Evolutionary conservation across 331 rosid genomes (phyloP).

Genomic region (Ulmus americana): DNA sequence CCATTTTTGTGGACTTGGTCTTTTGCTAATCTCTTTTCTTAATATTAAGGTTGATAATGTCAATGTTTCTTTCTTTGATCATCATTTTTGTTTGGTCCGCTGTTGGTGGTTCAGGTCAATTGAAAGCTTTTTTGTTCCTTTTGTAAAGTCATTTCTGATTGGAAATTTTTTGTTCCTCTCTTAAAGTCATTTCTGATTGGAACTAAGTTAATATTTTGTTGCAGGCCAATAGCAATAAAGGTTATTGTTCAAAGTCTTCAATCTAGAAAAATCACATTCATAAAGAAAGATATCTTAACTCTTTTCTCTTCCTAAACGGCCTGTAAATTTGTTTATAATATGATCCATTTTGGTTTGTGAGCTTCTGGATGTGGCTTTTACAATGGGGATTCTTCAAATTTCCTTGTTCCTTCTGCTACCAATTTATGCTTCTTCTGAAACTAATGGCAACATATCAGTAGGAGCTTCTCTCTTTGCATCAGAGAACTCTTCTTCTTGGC

Average conservation of each 20-base stretch:
- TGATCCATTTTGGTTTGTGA: too few relatives aligned
- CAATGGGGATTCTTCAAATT: slow-evolving; percentile 13
- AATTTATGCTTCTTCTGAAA: slow-evolving; percentile 27
- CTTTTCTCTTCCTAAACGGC: too few relatives aligned
- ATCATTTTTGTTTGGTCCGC: too few relatives aligned
- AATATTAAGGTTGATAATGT: not conserved
- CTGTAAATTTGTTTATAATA: too few relatives aligned
- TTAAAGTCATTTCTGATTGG: not conserved
- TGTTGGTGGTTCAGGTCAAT: too few relatives aligned
- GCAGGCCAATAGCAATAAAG: not conserved
- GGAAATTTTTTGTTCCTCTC: too few relatives aligned
- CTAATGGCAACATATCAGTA: slow-evolving; percentile 8
- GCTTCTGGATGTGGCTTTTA: slow-evolving; percentile 22
- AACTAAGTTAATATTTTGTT: not conserved
- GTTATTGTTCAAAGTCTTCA: too few relatives aligned
- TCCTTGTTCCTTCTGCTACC: slow-evolving; percentile 27
- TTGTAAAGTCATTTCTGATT: not conserved
- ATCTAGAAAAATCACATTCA: too few relatives aligned
- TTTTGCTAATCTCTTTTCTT: not conserved
- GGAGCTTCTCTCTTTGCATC: slow-evolving; percentile 34
- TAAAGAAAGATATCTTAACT: too few relatives aligned
- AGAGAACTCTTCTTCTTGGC: slow-evolving; percentile 29
- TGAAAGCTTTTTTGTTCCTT: not conserved
- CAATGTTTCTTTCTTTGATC: too few relatives aligned
- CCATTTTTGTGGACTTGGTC: not conserved